phyloP scores from a whole-genome alignment of 2,329 filamentous ascomycete species.

The Coniochaeta prunicola region DNA sequence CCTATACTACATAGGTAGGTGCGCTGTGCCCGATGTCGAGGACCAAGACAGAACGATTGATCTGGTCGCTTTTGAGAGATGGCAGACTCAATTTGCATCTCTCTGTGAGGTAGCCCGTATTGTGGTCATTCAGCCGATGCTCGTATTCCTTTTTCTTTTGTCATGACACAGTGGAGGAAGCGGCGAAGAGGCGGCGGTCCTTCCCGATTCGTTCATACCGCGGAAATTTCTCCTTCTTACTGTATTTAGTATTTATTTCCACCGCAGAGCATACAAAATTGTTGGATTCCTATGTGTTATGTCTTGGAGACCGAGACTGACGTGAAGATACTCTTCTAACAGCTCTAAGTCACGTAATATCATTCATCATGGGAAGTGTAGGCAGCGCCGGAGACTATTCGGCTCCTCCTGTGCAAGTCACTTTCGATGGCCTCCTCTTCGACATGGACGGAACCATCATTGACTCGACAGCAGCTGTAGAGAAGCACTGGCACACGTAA shows the following conservation, averaged over 20 bases:
- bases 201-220: background rate
- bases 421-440: slow-evolving; percentile 55
- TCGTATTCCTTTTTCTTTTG: background rate
- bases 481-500: slow-evolving; percentile 70
- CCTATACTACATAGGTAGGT: background rate
- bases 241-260: background rate
- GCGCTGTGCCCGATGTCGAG: background rate
- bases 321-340: background rate
- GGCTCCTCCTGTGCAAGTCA: slow-evolving; percentile 35
- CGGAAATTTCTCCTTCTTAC: background rate
- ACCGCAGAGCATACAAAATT: background rate
- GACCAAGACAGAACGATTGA: background rate
- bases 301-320: background rate
- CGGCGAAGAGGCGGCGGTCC: background rate
- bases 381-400: slow-evolving; percentile 22
- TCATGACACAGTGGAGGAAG: background rate
- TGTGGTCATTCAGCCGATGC: background rate
- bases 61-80: background rate
- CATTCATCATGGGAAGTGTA: slow-evolving; percentile 14
- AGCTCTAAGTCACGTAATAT: background rate
- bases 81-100: background rate
- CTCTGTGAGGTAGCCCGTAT: background rate
- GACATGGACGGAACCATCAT: slow-evolving; percentile 83
- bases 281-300: background rate
- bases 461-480: slow-evolving; percentile 69